Base-by-base conservation (phyloP, 2,329 filamentous ascomycete species). In the Diaporthe sp. region DNA sequence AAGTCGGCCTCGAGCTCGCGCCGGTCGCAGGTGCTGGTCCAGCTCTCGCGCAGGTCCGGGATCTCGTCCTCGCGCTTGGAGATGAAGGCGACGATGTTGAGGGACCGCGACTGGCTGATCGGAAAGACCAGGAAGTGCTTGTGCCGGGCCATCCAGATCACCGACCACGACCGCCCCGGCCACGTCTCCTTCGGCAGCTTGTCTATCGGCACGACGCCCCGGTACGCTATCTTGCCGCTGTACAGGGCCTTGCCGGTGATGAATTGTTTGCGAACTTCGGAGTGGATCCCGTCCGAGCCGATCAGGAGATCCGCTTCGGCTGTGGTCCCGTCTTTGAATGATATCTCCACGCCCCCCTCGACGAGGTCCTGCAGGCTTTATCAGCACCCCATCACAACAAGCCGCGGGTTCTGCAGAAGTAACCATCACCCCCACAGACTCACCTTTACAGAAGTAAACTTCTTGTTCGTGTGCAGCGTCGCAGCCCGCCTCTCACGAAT, bases 191-290 rank as follows among this genome's bases (percentile, higher is more conserved):
- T 71, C 6, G 73, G 73, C 1, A 74, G 58, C n/a, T 60, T 45
- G 38, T 52, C 61, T 74, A 81, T 82, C 7, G 81, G 80, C 42
- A 82, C 78, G 57, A 82, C 79, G 9, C 78, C 80, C 57, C 80
- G 76, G 72, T 81, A 82, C 64, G 79, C 79, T 74, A 81, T 82
- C 76, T 80, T 79, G 64, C 78, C 79, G 58, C 75, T 77, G 61
- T 81, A 82, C 2, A 74, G 78, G 40, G 80, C 79, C n/a, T 75
- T 71, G 42, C 73, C 71, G 6, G 71, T 52, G 47, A 74, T 69
- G 71, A 74, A 75, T 13, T 70, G 66, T 55, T 71, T 70, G 52
- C 74, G 66, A 8, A 75, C 74, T n/a, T 70, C 71, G 47, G 71
- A 74, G 52, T 75, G 74, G 66, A 75, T 75, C 9, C 74, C 74